Percentiles rank a stretch among this genome's conserved stretches.
Evolutionary conservation across 768 basidiomycete species (phyloP).

Genomic region (Leucogyrophana mollusca): DNA sequence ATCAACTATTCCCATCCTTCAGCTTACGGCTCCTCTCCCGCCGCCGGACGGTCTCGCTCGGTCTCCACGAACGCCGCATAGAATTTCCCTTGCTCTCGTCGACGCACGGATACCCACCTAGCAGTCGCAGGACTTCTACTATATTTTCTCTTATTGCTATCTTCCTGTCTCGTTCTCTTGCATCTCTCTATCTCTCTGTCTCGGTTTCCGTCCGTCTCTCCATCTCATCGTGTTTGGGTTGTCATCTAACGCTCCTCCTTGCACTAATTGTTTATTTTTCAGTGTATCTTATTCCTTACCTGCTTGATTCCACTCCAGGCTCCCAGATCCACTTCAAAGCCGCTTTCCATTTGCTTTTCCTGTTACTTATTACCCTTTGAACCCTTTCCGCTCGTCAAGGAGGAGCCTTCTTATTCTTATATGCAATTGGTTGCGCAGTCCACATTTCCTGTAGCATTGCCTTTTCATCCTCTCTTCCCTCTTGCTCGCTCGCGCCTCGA

Average conservation of each 20-base stretch:
- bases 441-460: conserved; percentile 34
- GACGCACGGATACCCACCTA: conserved; percentile 23
- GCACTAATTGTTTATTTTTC: conserved; percentile 26
- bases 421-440: conserved; percentile 27
- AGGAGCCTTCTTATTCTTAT: conserved; percentile 27
- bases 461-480: conserved; percentile 26
- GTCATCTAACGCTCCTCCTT: conserved; percentile 25
- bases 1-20: conserved; percentile 22
- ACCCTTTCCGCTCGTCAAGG: conserved; percentile 35
- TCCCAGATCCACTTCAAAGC: conserved; percentile 32
- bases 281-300: conserved; percentile 30
- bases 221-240: conserved; percentile 8
- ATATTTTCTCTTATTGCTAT: conserved; percentile 36
- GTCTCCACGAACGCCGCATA: conserved; percentile 35
- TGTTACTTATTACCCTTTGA: conserved; percentile 35
- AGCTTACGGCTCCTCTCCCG: conserved; percentile 11
- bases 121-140: conserved; percentile 26
- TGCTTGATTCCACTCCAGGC: conserved; percentile 22
- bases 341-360: conserved; percentile 9
- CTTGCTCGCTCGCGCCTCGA: conserved; percentile 22
- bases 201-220: conserved; percentile 4
- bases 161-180: conserved; percentile 22
- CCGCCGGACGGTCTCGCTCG: conserved; percentile 24
- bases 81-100: conserved; percentile 16
- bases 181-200: conserved; percentile 6